Percentiles rank a stretch among this genome's conserved stretches.
Evolutionary conservation across 2,329 filamentous ascomycete species (phyloP).

Genomic region (Daldinia eschscholtzii): DNA sequence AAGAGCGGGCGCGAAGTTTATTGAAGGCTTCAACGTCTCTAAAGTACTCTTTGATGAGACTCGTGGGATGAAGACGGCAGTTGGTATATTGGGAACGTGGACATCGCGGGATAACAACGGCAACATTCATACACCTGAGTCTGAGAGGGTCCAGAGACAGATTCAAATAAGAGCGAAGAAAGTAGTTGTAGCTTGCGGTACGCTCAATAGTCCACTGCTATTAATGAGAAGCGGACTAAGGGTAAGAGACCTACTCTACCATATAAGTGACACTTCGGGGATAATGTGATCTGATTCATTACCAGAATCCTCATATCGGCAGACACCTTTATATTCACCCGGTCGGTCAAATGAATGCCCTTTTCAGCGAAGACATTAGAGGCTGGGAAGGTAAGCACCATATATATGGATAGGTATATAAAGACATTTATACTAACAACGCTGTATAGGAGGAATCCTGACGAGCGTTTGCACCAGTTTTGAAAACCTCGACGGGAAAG

Average conservation of each 20-base stretch:
- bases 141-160: conserved; percentile 65
- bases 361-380: conserved; percentile 77
- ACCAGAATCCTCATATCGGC: conserved; percentile 81
- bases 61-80: conserved; percentile 66
- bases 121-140: conserved; percentile 64
- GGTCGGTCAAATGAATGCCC: conserved; percentile 67
- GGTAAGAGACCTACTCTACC: conserved; percentile 55
- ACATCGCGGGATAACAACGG: conserved; percentile 75
- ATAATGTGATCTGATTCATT: not conserved
- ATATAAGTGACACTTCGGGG: not conserved
- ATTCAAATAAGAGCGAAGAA: conserved; percentile 82
- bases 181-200: conserved; percentile 82
- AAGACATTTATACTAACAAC: not conserved
- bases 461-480: conserved; percentile 82
- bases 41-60: conserved; percentile 75
- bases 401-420: not conserved
- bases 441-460: conserved; percentile 74
- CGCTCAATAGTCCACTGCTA: conserved; percentile 81
- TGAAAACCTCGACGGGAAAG: conserved; percentile 82
- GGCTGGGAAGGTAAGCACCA: conserved; percentile 70
- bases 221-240: conserved; percentile 82
- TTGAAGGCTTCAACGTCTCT: conserved; percentile 83
- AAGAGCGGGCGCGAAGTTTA: conserved; percentile 80
- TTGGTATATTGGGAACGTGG: conserved; percentile 82
- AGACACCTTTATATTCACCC: conserved; percentile 87